A percentile compares a stretch with the other conserved stretches of the same genome.
Conservation (phyloP, 164 flowering plant species). For the Aristolochia contorta region DNA sequence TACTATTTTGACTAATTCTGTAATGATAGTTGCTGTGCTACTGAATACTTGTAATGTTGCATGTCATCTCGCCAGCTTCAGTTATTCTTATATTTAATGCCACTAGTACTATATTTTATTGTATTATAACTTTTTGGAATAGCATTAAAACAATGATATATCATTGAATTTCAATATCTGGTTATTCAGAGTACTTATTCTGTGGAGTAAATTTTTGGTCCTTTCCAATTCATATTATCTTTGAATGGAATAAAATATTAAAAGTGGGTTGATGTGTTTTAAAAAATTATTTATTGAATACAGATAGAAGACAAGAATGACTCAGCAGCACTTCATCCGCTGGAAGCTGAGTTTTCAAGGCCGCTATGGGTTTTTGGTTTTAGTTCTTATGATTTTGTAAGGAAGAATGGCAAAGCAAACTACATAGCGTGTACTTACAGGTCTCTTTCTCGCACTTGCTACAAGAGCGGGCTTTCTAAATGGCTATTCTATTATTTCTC, state of each 20-base stretch:
- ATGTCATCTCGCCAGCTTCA: no score
- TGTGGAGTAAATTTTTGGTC: no score
- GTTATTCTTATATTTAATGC: no score
- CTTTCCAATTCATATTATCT: no score
- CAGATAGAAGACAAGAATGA: slow-evolving; percentile 66
- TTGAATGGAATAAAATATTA: no score
- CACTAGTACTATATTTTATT: no score
- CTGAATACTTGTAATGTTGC: background rate
- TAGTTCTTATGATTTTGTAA: slow-evolving; percentile 68
- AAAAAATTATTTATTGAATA: background rate
- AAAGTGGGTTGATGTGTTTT: background rate
- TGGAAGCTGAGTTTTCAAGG: slow-evolving; percentile 85
- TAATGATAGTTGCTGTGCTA: background rate
- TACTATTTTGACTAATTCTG: background rate
- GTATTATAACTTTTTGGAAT: no score
- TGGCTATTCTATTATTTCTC: background rate
- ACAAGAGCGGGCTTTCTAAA: background rate
- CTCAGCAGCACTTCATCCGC: slow-evolving; percentile 43
- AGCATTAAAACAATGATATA: no score
- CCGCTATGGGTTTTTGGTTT: slow-evolving; percentile 90
- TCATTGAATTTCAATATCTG: no score
- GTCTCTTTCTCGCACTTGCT: slow-evolving; percentile 19
- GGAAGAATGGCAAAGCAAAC: slow-evolving; percentile 21
- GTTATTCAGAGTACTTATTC: background rate
- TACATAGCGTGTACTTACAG: slow-evolving; percentile 81